A percentile compares a stretch with the other conserved stretches of the same genome.
These are phyloP conservation scores for Sungouiella blattae DNA, from an alignment of 805 yeast species.

Conservation along the genomic window DNA sequence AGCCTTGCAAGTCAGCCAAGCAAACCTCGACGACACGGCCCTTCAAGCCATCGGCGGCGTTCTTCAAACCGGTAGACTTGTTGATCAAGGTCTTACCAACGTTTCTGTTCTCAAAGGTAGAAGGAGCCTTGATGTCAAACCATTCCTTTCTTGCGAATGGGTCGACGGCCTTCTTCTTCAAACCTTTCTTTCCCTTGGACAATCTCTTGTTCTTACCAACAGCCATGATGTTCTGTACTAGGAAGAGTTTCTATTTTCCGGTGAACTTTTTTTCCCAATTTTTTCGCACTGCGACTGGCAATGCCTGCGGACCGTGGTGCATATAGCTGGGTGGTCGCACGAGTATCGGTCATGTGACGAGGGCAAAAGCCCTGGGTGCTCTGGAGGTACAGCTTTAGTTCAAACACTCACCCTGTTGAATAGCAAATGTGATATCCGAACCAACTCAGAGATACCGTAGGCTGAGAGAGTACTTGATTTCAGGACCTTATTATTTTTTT, in stretches of 20 bases:
- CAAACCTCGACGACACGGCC: conserved; percentile 6
- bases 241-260: conserved; percentile 7
- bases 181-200: conserved; percentile 10
- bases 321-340: not conserved
- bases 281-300: conserved; percentile 7
- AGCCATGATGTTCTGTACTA: conserved; percentile 7
- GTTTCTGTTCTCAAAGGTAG: conserved; percentile 7
- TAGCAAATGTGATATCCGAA: no score
- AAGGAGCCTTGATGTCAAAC: conserved; percentile 10
- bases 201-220: conserved; percentile 11
- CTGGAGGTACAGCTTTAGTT: no score
- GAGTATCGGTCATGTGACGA: conserved; percentile 1
- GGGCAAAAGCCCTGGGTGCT: conserved; percentile 9
- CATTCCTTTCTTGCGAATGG: conserved; percentile 9
- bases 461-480: no score
- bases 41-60: conserved; percentile 9
- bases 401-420: no score
- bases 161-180: conserved; percentile 10
- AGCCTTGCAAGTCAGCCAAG: conserved; percentile 9
- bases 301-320: not conserved
- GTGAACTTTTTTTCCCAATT: conserved; percentile 7
- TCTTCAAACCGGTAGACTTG: conserved; percentile 9
- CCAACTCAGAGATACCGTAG: no score
- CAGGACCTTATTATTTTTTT: no score
- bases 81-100: conserved; percentile 9